Evolutionary conservation across 257 asterid species (phyloP).

Genomic region (Plectranthus barbatus): DNA sequence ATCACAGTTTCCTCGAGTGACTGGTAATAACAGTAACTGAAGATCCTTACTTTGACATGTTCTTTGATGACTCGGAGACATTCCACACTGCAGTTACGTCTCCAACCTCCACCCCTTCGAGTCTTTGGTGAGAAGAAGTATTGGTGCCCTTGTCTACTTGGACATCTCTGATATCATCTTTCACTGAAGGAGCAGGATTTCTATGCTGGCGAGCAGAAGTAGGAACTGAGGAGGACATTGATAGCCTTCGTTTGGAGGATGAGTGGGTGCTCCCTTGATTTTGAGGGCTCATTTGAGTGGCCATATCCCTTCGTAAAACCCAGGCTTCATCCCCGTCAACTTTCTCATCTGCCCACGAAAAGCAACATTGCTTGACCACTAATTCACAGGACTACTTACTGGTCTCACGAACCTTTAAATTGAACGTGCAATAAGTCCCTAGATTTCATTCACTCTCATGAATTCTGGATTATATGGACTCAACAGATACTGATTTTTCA

Average conservation of each 20-base stretch:
- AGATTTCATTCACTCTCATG: too few relatives aligned
- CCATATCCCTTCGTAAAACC: constrained; percentile 65
- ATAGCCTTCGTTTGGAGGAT: constrained; percentile 23
- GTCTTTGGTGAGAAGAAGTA: constrained; percentile 26
- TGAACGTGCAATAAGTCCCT: too few relatives aligned
- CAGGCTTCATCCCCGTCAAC: constrained; percentile 28
- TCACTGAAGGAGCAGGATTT: constrained; percentile 13
- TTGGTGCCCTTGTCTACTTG: constrained; percentile 63
- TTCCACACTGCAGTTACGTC: constrained; percentile 33
- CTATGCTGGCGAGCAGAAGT: too few relatives aligned
- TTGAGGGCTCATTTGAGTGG: constrained; percentile 87
- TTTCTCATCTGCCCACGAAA: constrained; percentile 39
- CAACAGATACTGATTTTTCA: too few relatives aligned
- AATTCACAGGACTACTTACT: too few relatives aligned
- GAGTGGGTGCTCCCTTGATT: neutral
- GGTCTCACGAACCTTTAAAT: too few relatives aligned
- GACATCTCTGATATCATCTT: constrained; percentile 66
- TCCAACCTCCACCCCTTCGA: constrained; percentile 33
- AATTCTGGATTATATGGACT: too few relatives aligned
- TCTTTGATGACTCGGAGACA: constrained; percentile 28
- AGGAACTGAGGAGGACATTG: constrained; percentile 33
- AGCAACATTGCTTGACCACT: too few relatives aligned
- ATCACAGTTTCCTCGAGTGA: too few relatives aligned
- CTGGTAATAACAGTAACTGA: too few relatives aligned
- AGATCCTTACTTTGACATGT: constrained; percentile 32